Conservation (phyloP, 192 early-diverging fungal species). For the Mortierella hygrophila region DNA sequence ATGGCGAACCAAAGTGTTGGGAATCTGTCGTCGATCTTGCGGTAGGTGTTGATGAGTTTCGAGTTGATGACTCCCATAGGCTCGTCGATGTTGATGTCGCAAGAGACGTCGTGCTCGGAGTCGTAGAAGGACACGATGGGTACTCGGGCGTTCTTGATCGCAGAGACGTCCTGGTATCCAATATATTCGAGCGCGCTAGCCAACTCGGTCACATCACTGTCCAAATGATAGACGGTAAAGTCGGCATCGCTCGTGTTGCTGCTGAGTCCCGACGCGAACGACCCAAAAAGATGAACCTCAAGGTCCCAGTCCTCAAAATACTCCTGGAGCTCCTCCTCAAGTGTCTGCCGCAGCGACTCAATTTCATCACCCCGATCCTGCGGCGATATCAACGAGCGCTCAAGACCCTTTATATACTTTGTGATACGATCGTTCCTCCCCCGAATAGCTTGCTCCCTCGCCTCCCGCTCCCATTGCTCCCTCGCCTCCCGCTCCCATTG, state of each 20-base stretch:
- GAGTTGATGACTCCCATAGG: not conserved
- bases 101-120: not conserved
- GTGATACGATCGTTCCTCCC: not conserved
- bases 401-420: not conserved
- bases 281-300: not conserved
- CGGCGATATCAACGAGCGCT: not conserved
- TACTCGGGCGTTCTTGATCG: not conserved
- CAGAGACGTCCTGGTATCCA: not conserved
- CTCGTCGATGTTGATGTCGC: constrained; percentile 19
- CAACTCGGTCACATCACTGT: not conserved
- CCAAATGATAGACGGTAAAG: not conserved
- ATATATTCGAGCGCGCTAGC: not conserved
- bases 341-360: not conserved
- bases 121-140: constrained; percentile 10
- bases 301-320: not conserved
- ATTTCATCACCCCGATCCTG: not conserved
- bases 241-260: constrained; percentile 8
- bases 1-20: constrained; percentile 17
- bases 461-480: not conserved
- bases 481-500: too few relatives aligned
- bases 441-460: not conserved
- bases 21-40: constrained; percentile 11
- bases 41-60: constrained; percentile 15
- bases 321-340: not conserved
- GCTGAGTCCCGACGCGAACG: constrained; percentile 16